Evolutionary conservation across 495 filamentous ascomycete species (phyloP).

Genomic region (Talaromyces ruber): DNA sequence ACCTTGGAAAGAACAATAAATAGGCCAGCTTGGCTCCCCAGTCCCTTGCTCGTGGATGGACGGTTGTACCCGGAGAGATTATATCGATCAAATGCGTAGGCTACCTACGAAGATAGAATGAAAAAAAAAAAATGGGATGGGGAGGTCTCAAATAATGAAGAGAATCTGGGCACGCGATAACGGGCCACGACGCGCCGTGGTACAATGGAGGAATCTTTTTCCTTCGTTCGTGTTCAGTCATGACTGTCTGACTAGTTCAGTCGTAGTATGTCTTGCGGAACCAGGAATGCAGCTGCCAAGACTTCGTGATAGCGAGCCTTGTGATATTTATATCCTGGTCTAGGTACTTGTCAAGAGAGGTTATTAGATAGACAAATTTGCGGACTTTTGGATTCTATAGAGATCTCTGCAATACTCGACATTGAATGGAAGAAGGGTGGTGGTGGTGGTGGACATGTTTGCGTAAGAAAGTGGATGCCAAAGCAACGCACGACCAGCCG

Average conservation of each 20-base stretch:
- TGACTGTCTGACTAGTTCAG: not conserved
- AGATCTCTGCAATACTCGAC: not conserved
- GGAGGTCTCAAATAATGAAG: not conserved
- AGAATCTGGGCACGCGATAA: not conserved
- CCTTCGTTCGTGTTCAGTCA: not conserved
- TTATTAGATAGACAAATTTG: too few species aligned
- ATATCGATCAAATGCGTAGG: not conserved
- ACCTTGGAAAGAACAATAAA: not conserved
- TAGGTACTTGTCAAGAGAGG: too few species aligned
- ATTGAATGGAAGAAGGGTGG: not conserved
- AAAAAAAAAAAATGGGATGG: not conserved
- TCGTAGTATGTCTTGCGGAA: not conserved
- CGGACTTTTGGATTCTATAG: too few species aligned
- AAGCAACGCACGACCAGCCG: not conserved
- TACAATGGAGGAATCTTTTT: not conserved
- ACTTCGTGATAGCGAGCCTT: not conserved
- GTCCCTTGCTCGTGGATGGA: not conserved
- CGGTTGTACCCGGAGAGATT: not conserved
- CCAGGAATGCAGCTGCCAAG: conserved; percentile 6
- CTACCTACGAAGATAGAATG: not conserved
- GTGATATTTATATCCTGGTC: not conserved
- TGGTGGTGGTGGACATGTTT: not conserved
- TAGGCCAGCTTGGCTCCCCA: not conserved
- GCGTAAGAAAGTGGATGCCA: not conserved
- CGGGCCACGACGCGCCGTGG: not conserved